These are phyloP conservation scores for Rhizopogon salebrosus DNA, from an alignment of 768 basidiomycete species.

Conservation along the genomic window DNA sequence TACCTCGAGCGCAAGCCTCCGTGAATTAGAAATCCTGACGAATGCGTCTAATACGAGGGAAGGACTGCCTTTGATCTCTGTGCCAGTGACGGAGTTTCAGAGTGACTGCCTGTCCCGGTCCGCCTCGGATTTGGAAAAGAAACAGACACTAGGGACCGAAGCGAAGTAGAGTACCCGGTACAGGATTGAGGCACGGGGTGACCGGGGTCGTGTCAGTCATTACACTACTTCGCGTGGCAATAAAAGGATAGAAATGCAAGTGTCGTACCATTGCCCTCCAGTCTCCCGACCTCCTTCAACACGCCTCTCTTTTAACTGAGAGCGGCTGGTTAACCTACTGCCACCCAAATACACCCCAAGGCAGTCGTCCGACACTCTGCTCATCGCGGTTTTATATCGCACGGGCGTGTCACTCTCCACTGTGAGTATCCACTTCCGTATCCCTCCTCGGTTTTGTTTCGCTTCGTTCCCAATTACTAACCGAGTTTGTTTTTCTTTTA, in stretches of 20 bases:
- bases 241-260: slow-evolving; percentile 25
- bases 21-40: no score
- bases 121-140: no score
- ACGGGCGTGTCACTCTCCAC: background rate
- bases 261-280: slow-evolving; percentile 9
- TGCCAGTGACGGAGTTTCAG: no score
- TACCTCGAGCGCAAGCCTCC: no score
- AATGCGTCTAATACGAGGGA: no score
- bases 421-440: background rate
- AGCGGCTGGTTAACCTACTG: background rate
- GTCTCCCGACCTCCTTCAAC: background rate
- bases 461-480: background rate
- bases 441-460: background rate
- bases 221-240: slow-evolving; percentile 4
- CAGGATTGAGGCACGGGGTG: slow-evolving; percentile 7
- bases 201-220: slow-evolving; percentile 21
- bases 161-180: no score
- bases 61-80: no score
- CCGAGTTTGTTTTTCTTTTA: background rate
- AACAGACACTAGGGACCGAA: no score
- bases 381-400: background rate
- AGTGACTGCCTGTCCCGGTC: no score
- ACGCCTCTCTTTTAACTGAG: background rate
- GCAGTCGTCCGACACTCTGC: background rate
- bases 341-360: background rate